Conservation (phyloP, 371 early-diverging fungal genomes). For the Cokeromyces recurvatus region DNA sequence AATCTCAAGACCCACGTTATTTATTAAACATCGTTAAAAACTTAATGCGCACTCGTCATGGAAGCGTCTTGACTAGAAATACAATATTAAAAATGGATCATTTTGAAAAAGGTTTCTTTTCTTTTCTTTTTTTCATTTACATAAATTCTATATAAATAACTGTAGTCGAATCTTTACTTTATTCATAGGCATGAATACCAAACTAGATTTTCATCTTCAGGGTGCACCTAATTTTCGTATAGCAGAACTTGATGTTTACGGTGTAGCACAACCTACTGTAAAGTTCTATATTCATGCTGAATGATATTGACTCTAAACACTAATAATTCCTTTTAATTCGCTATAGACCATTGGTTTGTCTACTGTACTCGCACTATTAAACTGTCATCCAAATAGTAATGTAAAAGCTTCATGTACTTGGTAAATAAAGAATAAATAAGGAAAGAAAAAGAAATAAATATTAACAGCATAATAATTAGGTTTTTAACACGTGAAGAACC, state of each 20-base stretch:
- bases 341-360: constrained; percentile 47
- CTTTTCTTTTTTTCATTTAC: neutral
- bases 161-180: no score
- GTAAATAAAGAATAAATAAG: no score
- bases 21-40: constrained; percentile 26
- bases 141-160: no score
- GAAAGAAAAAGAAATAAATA: no score
- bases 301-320: no score
- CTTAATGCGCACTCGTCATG: constrained; percentile 36
- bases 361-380: constrained; percentile 56
- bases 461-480: constrained; percentile 46
- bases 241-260: constrained; percentile 56
- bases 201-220: constrained; percentile 59
- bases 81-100: constrained; percentile 65
- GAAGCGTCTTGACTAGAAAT: constrained; percentile 53
- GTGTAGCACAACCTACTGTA: constrained; percentile 67
- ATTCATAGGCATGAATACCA: constrained; percentile 42
- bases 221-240: constrained; percentile 70
- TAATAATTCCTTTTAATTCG: no score
- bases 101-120: constrained; percentile 56
- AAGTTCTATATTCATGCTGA: no score
- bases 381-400: constrained; percentile 37
- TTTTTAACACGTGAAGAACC: constrained; percentile 72
- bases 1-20: constrained; percentile 16
- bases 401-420: constrained; percentile 28